These are phyloP conservation scores for Hanseniaspora meyeri DNA, from an alignment of 805 yeast genomes.

Conservation along the genomic window DNA sequence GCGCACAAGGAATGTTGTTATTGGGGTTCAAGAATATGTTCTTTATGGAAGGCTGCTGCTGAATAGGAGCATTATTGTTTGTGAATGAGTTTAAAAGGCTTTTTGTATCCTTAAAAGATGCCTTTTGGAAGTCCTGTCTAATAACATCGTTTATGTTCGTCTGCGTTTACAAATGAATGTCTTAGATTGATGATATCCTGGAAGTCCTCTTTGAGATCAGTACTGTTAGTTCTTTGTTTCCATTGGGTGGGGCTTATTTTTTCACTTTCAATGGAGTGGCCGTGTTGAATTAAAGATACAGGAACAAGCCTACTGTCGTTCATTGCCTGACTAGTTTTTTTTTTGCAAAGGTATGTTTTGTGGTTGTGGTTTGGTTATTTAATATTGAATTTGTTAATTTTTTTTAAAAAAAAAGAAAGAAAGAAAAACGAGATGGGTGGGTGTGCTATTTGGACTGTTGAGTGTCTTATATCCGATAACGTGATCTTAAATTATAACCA, in stretches of 20 bases:
- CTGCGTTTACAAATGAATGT: background rate
- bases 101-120: background rate
- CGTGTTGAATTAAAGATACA: background rate
- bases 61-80: background rate
- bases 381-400: too few species aligned
- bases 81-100: background rate
- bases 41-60: background rate
- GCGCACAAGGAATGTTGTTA: background rate
- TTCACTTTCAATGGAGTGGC: background rate
- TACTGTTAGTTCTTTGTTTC: constrained; percentile 4
- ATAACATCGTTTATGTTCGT: background rate
- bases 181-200: background rate
- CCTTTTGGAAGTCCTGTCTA: background rate
- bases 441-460: background rate
- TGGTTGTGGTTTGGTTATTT: background rate
- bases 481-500: background rate
- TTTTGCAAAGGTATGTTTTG: background rate
- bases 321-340: background rate
- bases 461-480: background rate
- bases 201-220: constrained; percentile 4
- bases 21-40: background rate
- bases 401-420: too few species aligned
- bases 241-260: background rate
- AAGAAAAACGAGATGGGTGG: background rate
- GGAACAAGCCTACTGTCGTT: background rate